Percentiles rank a stretch among this genome's conserved stretches.
phyloP scores from a whole-genome alignment of 139 green algal genomes.

The Chlorella sp. region DNA sequence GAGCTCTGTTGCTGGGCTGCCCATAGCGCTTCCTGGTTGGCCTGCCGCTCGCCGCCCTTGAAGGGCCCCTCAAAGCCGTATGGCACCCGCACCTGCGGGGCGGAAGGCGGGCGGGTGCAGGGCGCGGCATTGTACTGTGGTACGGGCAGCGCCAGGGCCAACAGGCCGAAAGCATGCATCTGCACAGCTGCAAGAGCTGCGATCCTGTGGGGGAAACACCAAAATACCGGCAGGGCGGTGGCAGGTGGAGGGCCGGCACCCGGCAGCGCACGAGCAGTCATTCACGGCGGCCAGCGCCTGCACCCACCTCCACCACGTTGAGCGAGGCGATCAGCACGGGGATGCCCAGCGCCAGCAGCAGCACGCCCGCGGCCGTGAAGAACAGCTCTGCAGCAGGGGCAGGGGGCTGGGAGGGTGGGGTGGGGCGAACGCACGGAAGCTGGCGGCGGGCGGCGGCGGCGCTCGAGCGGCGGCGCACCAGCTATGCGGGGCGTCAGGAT shows the following conservation, averaged over 20 bases:
- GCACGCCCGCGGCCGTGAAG: constrained; percentile 32
- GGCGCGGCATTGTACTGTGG: too few relatives aligned
- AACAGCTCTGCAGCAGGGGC: constrained; percentile 39
- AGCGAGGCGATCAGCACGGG: constrained; percentile 59
- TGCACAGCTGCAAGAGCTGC: background rate
- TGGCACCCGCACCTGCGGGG: constrained; percentile 33
- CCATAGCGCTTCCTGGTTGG: constrained; percentile 29
- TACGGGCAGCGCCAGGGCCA: too few relatives aligned
- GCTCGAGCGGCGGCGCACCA: background rate
- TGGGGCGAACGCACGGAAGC: background rate
- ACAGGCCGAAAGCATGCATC: background rate
- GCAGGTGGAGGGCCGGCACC: too few relatives aligned
- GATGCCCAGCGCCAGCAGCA: constrained; percentile 57
- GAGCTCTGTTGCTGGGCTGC: background rate
- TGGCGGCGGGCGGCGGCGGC: background rate
- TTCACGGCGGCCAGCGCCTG: too few relatives aligned
- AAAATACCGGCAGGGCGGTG: too few relatives aligned
- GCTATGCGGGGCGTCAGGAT: constrained; percentile 14
- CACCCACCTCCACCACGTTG: constrained; percentile 36
- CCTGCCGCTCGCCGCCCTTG: background rate
- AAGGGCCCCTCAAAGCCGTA: constrained; percentile 55
- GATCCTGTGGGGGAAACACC: too few relatives aligned
- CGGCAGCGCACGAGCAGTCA: too few relatives aligned
- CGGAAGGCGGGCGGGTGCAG: too few relatives aligned
- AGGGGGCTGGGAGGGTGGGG: background rate